These are phyloP conservation scores for Tetrahymena thermophila DNA, from an alignment of 73 alveolate species.

Conservation along the genomic window DNA sequence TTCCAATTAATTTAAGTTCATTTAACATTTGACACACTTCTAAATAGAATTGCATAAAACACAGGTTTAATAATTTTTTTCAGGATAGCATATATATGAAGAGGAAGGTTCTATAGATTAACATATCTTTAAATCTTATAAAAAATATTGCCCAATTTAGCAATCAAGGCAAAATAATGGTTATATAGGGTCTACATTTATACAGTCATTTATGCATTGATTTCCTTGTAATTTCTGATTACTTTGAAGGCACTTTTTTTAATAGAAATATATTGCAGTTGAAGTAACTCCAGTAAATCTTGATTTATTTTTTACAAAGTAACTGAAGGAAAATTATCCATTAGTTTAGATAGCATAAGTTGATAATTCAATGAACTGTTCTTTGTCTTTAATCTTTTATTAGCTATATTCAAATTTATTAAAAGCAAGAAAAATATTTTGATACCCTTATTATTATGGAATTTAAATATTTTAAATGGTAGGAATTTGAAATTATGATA, in stretches of 20 bases:
- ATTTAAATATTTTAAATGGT: no score
- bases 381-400: no score
- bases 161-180: background rate
- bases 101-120: background rate
- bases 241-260: background rate
- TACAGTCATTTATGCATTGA: background rate
- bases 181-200: background rate
- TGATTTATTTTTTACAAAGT: background rate
- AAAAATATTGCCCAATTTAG: background rate
- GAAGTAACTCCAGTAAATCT: background rate
- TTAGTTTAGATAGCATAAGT: no score
- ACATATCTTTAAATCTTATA: background rate
- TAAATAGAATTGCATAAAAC: background rate
- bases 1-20: background rate
- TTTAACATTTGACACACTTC: background rate
- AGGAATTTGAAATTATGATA: background rate
- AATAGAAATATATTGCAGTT: no score
- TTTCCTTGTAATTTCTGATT: background rate
- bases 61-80: background rate
- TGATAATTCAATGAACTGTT: background rate
- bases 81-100: background rate
- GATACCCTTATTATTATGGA: background rate
- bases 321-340: background rate
- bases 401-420: no score
- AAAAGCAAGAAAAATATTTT: background rate